phyloP scores from a whole-genome alignment of 2,329 filamentous ascomycete genomes.

The Endoconidiophora laricicola region DNA sequence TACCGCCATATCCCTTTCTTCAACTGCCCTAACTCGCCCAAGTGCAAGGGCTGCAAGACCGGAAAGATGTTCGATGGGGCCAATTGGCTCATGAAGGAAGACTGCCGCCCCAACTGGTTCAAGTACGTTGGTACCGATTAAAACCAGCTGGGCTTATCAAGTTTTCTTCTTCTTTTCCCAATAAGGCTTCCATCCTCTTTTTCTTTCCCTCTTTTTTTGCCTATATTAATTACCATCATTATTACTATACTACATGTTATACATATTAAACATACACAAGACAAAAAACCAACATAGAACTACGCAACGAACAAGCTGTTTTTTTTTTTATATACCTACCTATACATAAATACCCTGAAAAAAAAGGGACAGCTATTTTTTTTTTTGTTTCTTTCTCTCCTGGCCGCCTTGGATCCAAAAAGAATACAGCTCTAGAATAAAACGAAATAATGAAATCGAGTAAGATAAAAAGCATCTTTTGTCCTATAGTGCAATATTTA shows the following conservation, averaged over 20 bases:
- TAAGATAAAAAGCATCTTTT: too few species aligned
- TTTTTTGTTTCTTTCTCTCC: too few species aligned
- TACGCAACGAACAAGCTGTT: too few species aligned
- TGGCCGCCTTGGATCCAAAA: too few species aligned
- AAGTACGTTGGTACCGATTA: conserved; percentile 76
- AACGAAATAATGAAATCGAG: too few species aligned
- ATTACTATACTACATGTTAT: background rate
- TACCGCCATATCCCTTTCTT: conserved; percentile 98
- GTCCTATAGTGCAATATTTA: too few species aligned
- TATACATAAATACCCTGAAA: too few species aligned
- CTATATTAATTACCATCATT: background rate
- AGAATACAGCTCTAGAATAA: too few species aligned
- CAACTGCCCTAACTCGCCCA: conserved; percentile 94
- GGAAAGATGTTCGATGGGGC: conserved; percentile 84
- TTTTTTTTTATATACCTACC: too few species aligned
- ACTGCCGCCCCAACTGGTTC: conserved; percentile 94
- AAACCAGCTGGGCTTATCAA: background rate
- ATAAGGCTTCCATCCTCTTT: background rate
- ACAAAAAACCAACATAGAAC: too few species aligned
- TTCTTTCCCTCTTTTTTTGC: conserved; percentile 1
- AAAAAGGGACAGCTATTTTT: too few species aligned
- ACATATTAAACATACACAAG: too few species aligned
- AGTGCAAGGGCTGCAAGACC: conserved; percentile 75
- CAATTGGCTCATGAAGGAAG: conserved; percentile 69
- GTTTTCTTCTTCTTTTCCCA: background rate